Evolutionary conservation across 345 rosid species (phyloP).

Genomic region (Hevea brasiliensis): DNA sequence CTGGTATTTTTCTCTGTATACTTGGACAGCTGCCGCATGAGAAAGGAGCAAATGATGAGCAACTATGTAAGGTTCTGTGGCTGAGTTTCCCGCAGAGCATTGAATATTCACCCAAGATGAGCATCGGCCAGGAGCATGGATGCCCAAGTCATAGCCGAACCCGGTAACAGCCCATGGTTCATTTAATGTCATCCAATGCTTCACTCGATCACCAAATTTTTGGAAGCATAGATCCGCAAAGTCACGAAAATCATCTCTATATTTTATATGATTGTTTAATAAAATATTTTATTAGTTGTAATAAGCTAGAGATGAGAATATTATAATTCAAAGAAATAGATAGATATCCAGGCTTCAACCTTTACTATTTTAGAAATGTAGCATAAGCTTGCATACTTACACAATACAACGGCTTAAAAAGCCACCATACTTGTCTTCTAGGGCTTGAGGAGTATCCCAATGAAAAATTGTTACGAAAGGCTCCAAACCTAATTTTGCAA

Average conservation of each 20-base stretch:
- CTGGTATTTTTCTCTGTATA: slow-evolving; percentile 14
- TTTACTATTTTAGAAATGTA: no score
- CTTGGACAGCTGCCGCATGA: slow-evolving; percentile 5
- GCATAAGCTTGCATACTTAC: no score
- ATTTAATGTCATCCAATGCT: slow-evolving; percentile 4
- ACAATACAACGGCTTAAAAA: slow-evolving; percentile 1
- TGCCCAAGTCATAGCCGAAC: slow-evolving; percentile 36
- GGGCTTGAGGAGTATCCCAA: background rate
- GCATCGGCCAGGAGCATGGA: slow-evolving; percentile 22
- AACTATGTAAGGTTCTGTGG: background rate
- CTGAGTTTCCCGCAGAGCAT: slow-evolving; percentile 9
- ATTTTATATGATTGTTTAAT: background rate
- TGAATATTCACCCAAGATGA: slow-evolving; percentile 22
- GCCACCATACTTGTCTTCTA: background rate
- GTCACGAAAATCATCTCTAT: slow-evolving; percentile 6
- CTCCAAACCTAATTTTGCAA: background rate
- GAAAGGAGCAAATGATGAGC: background rate
- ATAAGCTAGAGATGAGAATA: no score
- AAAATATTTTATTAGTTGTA: no score
- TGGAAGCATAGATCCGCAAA: slow-evolving; percentile 14
- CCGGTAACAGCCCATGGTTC: background rate
- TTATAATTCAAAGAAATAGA: no score
- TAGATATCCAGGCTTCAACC: no score
- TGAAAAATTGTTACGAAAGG: slow-evolving; percentile 3
- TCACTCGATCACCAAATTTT: slow-evolving; percentile 4